Conservation (phyloP, 768 basidiomycete genomes). For the Leucosporidium scottii region DNA sequence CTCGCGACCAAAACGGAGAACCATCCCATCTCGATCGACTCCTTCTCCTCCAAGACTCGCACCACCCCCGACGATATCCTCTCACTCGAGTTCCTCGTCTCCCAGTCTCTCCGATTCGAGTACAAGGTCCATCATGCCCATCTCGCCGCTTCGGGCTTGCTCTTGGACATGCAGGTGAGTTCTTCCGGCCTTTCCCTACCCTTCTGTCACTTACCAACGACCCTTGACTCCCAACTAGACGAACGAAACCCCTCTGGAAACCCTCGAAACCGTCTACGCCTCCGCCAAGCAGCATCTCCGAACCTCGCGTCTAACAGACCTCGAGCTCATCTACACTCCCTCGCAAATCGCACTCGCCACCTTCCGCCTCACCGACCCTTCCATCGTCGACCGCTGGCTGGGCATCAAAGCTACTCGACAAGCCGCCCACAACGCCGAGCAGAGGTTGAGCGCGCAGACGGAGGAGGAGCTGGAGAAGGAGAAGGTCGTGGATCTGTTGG, state of each 20-base stretch:
- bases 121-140: constrained; percentile 90
- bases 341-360: constrained; percentile 86
- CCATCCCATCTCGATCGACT: constrained; percentile 76
- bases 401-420: constrained; percentile 12
- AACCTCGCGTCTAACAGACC: constrained; percentile 65
- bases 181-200: background rate
- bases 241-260: background rate
- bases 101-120: constrained; percentile 88
- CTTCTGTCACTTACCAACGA: background rate
- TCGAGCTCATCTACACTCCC: constrained; percentile 82
- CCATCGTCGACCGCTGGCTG: constrained; percentile 58
- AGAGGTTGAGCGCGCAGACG: background rate
- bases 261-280: background rate
- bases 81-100: constrained; percentile 89
- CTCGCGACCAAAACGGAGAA: constrained; percentile 98
- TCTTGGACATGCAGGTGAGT: constrained; percentile 78
- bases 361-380: constrained; percentile 58
- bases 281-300: constrained; percentile 6
- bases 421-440: no score
- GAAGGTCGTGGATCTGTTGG: constrained; percentile 25
- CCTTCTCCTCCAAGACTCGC: constrained; percentile 71
- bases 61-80: constrained; percentile 65
- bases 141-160: constrained; percentile 77
- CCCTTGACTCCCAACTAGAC: background rate
- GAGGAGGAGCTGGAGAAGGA: constrained; percentile 33